A percentile compares a stretch with the other conserved stretches of the same genome.
phyloP scores from a whole-genome alignment of 2,329 filamentous ascomycete genomes.

The Verticillium nubilum region DNA sequence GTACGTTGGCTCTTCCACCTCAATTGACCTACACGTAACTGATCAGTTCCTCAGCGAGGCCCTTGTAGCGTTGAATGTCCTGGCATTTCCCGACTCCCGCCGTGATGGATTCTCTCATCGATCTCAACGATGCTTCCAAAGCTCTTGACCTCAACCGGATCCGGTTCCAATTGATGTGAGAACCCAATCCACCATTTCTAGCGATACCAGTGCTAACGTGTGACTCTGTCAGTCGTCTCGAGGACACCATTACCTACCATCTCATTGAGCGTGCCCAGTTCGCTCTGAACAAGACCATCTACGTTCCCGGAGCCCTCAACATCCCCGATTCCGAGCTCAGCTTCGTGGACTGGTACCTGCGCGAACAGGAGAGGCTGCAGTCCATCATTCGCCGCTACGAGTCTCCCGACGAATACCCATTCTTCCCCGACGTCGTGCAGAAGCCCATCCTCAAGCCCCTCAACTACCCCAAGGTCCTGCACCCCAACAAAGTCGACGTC shows the following conservation, averaged over 20 bases:
- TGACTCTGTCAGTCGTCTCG: conserved; percentile 63
- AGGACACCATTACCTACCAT: conserved; percentile 97
- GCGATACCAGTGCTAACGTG: neutral
- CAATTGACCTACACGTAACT: neutral
- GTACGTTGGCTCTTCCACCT: neutral
- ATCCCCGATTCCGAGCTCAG: conserved; percentile 70
- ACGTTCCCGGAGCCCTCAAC: conserved; percentile 70
- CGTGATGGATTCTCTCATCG: conserved; percentile 82
- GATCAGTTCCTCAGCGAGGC: neutral
- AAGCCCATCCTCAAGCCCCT: conserved; percentile 81
- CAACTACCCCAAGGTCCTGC: conserved; percentile 81
- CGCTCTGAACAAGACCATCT: conserved; percentile 84
- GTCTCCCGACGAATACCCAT: conserved; percentile 94
- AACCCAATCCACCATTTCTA: neutral
- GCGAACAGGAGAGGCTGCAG: conserved; percentile 84
- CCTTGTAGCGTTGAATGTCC: neutral
- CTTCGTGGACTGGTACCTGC: conserved; percentile 91
- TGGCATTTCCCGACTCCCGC: neutral
- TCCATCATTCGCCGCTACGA: conserved; percentile 92
- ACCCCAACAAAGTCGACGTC: conserved; percentile 84
- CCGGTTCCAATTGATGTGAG: conserved; percentile 87
- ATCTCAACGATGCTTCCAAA: conserved; percentile 77
- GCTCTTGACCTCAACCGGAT: conserved; percentile 89
- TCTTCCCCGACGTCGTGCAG: conserved; percentile 80
- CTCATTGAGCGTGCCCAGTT: conserved; percentile 98